Base-by-base conservation (phyloP, 331 rosid genomes). In the Telfairia occidentalis region DNA sequence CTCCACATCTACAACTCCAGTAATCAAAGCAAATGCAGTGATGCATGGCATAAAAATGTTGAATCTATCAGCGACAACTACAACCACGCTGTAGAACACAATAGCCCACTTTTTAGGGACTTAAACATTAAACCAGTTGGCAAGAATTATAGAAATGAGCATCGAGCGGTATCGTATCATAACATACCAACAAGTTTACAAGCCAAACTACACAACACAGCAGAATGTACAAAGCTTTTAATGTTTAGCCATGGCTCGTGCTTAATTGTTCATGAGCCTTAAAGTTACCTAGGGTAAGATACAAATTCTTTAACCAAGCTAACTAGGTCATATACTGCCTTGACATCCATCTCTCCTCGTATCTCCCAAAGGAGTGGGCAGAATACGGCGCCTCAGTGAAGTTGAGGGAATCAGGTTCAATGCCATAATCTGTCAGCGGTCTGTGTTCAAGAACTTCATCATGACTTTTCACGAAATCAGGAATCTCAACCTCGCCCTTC, bases 341-440 rank as follows among this genome's bases (percentile, higher is more conserved):
- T 45, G 85, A 35, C 38, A 67, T 21, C 90, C 86, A 87, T 79
- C 85, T 84, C 70, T 82, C 82, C 65, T 85, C 87, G 26, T 64
- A 69, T 67, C 87, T 81, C 71, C 83, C 87, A 57, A 73, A 61
- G 19, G 89, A 77, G 82, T 75, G 84, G 10, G 88, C 77, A 3
- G 86, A 19, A 19, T 95, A 67, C 7, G 96, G 90, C 28, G 71
- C 83, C 87, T 83, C 92, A 18, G 59, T 7, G 69, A 90, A 37
- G 75, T 90, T 90, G 79, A 86, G 85, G 72, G 96, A 86, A 73
- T 94, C 92, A 0, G 97, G 98, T 74, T 91, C 96, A 8, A 94
- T 91, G 69, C 98, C 97, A 42, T 94, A 94, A 87, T 94, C 98
- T 71, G 98, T 91, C 18, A 87, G 77, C 7, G 91, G 89, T 73